Conservation (phyloP, 2,329 filamentous ascomycete genomes). For the Xylaria sp. region DNA sequence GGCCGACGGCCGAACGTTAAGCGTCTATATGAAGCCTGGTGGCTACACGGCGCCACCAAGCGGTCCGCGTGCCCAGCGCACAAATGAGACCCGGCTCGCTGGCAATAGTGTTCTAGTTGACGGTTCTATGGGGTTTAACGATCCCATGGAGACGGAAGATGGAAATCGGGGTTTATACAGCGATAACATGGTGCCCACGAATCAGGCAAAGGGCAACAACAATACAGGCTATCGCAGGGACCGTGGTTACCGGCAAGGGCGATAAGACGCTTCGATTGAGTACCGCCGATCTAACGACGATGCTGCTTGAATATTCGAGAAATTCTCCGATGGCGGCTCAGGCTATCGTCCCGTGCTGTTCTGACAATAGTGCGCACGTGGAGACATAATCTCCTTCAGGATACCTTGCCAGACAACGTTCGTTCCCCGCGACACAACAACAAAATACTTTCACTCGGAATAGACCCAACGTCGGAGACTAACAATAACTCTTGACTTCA, state of each 20-base stretch:
- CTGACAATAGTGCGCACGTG: not conserved
- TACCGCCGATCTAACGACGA: not conserved
- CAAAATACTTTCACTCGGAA: not conserved
- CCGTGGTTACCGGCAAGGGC: slow-evolving; percentile 42
- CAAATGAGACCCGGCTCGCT: slow-evolving; percentile 47
- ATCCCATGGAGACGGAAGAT: slow-evolving; percentile 57
- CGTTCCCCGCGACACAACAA: not conserved
- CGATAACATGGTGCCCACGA: slow-evolving; percentile 56
- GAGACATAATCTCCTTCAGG: not conserved
- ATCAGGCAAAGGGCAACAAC: slow-evolving; percentile 38
- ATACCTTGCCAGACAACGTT: not conserved
- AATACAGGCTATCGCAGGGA: slow-evolving; percentile 41
- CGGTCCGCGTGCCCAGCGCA: slow-evolving; percentile 51
- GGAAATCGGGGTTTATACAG: slow-evolving; percentile 62
- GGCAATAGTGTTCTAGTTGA: slow-evolving; percentile 61
- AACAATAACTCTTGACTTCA: not conserved
- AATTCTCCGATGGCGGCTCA: not conserved
- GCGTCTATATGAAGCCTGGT: slow-evolving; percentile 76
- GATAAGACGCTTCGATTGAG: slow-evolving; percentile 38
- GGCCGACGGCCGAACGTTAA: slow-evolving; percentile 80
- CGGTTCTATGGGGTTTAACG: slow-evolving; percentile 65
- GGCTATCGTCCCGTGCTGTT: not conserved
- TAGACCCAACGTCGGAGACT: not conserved
- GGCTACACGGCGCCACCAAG: slow-evolving; percentile 49
- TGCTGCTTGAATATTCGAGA: not conserved